Percentiles rank a stretch among this genome's conserved stretches.
Evolutionary conservation across 1,139 yeast genomes (phyloP).

Genomic region (Geotrichum carabidarum): DNA sequence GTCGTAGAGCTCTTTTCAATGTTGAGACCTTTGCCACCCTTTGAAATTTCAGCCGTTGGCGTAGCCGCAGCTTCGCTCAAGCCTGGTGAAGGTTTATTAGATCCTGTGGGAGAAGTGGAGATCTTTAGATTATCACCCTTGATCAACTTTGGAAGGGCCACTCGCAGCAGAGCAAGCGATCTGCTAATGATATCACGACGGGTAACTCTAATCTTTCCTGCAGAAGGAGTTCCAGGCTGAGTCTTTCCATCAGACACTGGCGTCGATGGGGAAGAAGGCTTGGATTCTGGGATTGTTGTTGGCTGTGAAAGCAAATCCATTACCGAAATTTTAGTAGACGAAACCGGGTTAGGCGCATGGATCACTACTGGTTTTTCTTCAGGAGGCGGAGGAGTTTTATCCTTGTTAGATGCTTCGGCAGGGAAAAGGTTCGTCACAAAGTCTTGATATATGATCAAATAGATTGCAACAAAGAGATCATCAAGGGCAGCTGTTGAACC

Average conservation of each 20-base stretch:
- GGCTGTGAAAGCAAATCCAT: constrained; percentile 24
- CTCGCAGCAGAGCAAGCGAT: constrained; percentile 36
- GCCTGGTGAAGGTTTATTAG: background rate
- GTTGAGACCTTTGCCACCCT: no score
- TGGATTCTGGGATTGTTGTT: constrained; percentile 12
- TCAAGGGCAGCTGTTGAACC: constrained; percentile 77
- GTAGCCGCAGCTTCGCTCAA: background rate
- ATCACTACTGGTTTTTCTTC: background rate
- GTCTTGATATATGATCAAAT: constrained; percentile 44
- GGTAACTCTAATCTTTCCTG: constrained; percentile 31
- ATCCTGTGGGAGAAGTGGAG: background rate
- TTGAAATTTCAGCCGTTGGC: no score
- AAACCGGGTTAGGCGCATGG: constrained; percentile 10
- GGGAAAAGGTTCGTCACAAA: constrained; percentile 14
- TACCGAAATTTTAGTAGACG: constrained; percentile 25
- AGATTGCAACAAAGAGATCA: constrained; percentile 64
- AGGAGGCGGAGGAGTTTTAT: background rate
- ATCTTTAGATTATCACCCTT: constrained; percentile 12
- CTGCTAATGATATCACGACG: constrained; percentile 39
- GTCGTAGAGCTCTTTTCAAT: no score
- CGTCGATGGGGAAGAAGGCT: constrained; percentile 19
- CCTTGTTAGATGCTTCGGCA: background rate
- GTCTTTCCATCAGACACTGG: background rate
- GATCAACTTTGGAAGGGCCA: constrained; percentile 25
- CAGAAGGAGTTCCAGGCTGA: constrained; percentile 17